Evolutionary conservation across 257 asterid species (phyloP), one percentile per base, ranked within the genome.

Genomic region (Rehmannia glutinosa): DNA sequence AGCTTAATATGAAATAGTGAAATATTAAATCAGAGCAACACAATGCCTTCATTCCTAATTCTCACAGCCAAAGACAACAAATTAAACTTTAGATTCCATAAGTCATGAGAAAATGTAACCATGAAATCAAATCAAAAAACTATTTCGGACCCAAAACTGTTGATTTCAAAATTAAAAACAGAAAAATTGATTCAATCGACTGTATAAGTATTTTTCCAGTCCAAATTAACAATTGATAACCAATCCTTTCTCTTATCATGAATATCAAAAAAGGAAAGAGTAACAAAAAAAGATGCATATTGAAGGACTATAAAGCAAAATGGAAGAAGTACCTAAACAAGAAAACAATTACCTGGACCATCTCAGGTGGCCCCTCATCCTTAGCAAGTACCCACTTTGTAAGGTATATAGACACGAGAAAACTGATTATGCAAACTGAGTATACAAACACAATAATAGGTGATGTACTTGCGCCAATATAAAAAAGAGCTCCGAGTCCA

Each of bases 361-460:
- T 92, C 86, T 92, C 98, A 45, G 97, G 96, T 38, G 98, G 97
- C 10, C 98, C 98, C 78, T 92, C 98, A 47, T 92, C 98, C 89
- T 92, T 92, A 16, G 87, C 35, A 27, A 92, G 96, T 58, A 90
- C 97, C 98, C 97, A 92, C 82, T 86, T 90, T 3, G 88, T 68
- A 35, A 92, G 95, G 79, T 90, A 87, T 58, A 83, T 72, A 12
- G 98, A 76, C 59, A 86, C 73, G 53, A 92, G 65, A 74, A 87
- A 83, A 79, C 96, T 86, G 81, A 83, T 65, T 66, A 83, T 86
- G 93, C 98, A 92, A 71, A 92, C 91, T 12, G 95, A 77, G 81
- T 84, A 90, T 66, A 92, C 98, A 61, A 92, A 90, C 69, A 92
- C 93, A 68, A 92, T 82, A 68, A 79, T 82, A 0, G 98, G 91